Evolutionary conservation across 257 asterid genomes (phyloP).

Genomic region (Oldenlandia corymbosa): DNA sequence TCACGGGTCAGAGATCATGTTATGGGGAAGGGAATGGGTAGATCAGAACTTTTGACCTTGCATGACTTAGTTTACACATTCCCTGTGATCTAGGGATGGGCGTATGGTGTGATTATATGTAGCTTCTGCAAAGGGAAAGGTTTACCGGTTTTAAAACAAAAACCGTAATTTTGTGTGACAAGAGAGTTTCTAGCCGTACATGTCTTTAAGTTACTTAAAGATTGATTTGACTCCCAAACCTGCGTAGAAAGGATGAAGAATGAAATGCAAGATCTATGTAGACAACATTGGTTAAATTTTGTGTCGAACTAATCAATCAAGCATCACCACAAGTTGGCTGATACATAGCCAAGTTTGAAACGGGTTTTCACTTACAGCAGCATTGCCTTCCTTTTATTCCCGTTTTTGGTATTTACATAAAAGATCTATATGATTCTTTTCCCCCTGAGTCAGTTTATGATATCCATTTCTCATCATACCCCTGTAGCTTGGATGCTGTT

Average conservation of each 20-base stretch:
- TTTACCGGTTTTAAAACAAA: not conserved
- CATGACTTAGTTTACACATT: not conserved
- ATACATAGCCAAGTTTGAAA: not conserved
- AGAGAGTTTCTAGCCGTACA: too few relatives aligned
- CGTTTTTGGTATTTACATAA: too few relatives aligned
- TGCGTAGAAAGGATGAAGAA: not conserved
- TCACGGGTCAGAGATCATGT: not conserved
- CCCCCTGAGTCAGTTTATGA: not conserved
- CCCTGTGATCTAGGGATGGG: not conserved
- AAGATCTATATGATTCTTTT: not conserved
- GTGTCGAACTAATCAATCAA: not conserved
- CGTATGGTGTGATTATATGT: not conserved
- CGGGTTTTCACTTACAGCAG: not conserved
- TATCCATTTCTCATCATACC: not conserved
- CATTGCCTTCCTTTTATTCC: not conserved
- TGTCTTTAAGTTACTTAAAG: not conserved
- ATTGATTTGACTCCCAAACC: too few relatives aligned
- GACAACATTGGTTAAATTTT: not conserved
- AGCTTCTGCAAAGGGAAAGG: not conserved
- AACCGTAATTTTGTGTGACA: not conserved
- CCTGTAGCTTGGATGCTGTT: not conserved
- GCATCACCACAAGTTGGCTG: too few relatives aligned
- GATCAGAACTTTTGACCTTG: not conserved
- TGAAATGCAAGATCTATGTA: too few relatives aligned
- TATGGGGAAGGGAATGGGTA: not conserved